Conservation (phyloP, 1,139 yeast species). For the Yamadazyma sp. region DNA sequence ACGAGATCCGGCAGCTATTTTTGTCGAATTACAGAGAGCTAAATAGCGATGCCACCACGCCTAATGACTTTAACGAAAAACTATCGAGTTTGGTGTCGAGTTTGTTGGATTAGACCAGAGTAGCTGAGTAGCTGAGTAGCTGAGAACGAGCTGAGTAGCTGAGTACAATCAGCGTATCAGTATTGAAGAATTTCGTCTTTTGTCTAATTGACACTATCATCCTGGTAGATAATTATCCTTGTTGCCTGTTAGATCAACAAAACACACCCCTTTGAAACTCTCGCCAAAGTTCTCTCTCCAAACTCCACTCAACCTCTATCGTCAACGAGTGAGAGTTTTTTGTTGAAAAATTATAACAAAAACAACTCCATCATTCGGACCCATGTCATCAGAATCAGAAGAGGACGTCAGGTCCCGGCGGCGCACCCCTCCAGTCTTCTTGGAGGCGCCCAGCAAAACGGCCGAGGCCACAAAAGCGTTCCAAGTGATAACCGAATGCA, state of each 20-base stretch:
- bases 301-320: too few relatives aligned
- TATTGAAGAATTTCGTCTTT: too few relatives aligned
- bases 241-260: too few relatives aligned
- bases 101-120: conserved; percentile 9
- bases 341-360: conserved; percentile 3
- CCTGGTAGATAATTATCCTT: too few relatives aligned
- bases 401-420: conserved; percentile 10
- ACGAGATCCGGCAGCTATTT: conserved; percentile 28
- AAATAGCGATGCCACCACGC: conserved; percentile 5
- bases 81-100: conserved; percentile 19
- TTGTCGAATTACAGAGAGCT: conserved; percentile 8
- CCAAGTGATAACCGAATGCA: conserved; percentile 54
- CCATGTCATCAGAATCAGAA: conserved; percentile 9
- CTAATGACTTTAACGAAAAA: conserved; percentile 20
- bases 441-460: conserved; percentile 58
- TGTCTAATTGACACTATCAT: background rate
- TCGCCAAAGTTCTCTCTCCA: too few relatives aligned
- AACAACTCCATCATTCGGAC: too few relatives aligned
- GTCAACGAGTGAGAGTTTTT: background rate
- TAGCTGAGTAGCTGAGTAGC: too few relatives aligned
- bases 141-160: too few relatives aligned
- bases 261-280: too few relatives aligned
- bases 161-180: background rate
- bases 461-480: conserved; percentile 68
- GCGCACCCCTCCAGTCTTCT: conserved; percentile 34